A percentile compares a stretch with the other conserved stretches of the same genome.
Conservation (phyloP, 495 filamentous ascomycete species). For the Poronia punctata region DNA sequence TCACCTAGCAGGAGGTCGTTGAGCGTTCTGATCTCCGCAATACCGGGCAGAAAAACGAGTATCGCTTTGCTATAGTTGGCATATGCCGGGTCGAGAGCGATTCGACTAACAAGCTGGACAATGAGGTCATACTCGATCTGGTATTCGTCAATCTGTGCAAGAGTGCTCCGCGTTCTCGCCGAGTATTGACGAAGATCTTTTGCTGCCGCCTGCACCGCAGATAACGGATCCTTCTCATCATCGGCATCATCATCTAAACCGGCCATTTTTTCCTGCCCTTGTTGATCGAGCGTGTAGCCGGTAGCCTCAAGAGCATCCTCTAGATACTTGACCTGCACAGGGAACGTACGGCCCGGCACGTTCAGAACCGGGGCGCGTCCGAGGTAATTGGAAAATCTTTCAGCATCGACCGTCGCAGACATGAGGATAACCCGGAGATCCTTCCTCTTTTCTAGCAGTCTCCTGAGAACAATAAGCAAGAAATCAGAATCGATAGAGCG, state of each 20-base stretch:
- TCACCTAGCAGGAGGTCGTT: conserved; percentile 75
- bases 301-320: conserved; percentile 88
- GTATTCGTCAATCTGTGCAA: conserved; percentile 77
- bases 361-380: conserved; percentile 75
- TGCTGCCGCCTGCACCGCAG: conserved; percentile 41
- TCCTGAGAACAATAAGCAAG: conserved; percentile 79
- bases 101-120: conserved; percentile 60
- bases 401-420: conserved; percentile 92
- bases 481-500: conserved; percentile 94
- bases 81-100: conserved; percentile 61
- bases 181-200: conserved; percentile 64
- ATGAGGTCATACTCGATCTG: conserved; percentile 80
- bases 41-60: conserved; percentile 87
- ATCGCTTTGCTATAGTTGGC: conserved; percentile 77
- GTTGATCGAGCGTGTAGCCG: conserved; percentile 55
- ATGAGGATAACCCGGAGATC: conserved; percentile 81
- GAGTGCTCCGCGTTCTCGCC: conserved; percentile 59
- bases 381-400: conserved; percentile 83
- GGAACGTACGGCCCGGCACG: conserved; percentile 89
- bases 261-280: conserved; percentile 36
- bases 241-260: conserved; percentile 51
- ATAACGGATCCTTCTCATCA: conserved; percentile 37
- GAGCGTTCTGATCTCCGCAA: conserved; percentile 83
- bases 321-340: conserved; percentile 77
- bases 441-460: conserved; percentile 62